Evolutionary conservation across 1,284 basidiomycete species (phyloP), one percentile per base, ranked within the genome.

Genomic region (Malassezia vespertilionis): DNA sequence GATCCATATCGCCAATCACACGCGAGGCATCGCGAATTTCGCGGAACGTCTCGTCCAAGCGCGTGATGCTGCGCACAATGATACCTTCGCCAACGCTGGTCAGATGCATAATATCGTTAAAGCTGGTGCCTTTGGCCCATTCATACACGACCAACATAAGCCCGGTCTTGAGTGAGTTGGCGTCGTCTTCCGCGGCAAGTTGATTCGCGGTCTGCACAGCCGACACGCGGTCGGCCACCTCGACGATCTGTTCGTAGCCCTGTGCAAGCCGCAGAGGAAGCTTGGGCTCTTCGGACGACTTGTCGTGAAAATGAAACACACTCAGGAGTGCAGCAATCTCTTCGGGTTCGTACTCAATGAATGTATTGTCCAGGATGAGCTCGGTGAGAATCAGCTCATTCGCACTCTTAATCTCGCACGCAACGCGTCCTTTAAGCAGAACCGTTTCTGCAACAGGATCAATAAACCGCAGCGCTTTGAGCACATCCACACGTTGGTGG

Each of bases 101-200:
- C 53, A 97, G 74, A 6, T 79, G 74, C 1, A 86, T 89, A 61
- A 99, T 93, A 65, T 96, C 82, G 59, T 87, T 82, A 71, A 99
- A 99, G 0, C 90, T 86, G 83, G 90, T 93, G 44, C 93, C 93
- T 67, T 84, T 84, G 0, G 93, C 90, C 93, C 93, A 99, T 71
- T 96, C 89, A 70, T 96, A 95, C 7, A 96, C 91, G 0, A 95
- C 90, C 65, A 93, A 86, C 10, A 87, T 81, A 21, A 99, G 75
- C 2, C 91, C 91, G 5, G 48, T 57, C 49, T 64, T 58, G 38
- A 58, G 45, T 2, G 50, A 40, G 2, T 35, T 44, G 6, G 54
- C 39, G 15, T 60, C 66, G 39, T 69, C 65, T 33, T 66, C 61
- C 15, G 47, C 39, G 2, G 83, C 83, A 18, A 73, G 57, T 33